phyloP scores from a whole-genome alignment of 192 early-diverging fungal genomes.

The Jimgerdemannia lactiflua region DNA sequence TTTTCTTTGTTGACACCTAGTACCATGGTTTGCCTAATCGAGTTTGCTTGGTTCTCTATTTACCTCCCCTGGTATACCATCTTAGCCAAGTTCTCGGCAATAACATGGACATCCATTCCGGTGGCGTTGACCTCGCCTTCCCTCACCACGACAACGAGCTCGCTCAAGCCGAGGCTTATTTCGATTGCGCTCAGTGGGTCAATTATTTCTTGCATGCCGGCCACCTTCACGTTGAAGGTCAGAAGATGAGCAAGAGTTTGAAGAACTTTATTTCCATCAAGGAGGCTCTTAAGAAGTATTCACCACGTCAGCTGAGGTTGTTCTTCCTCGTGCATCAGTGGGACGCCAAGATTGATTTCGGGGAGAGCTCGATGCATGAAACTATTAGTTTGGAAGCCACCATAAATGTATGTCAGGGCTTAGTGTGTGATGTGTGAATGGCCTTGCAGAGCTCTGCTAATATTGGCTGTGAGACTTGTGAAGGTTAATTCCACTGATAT shows the following conservation, averaged over 20 bases:
- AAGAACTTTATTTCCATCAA: constrained; percentile 98
- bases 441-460: background rate
- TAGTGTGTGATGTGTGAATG: background rate
- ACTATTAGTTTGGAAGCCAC: constrained; percentile 72
- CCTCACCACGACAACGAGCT: constrained; percentile 99
- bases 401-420: constrained; percentile 55
- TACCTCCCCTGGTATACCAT: too few relatives aligned
- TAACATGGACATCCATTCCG: constrained; percentile 92
- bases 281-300: constrained; percentile 79
- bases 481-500: too few relatives aligned
- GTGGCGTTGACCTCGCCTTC: constrained; percentile 94
- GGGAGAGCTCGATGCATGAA: constrained; percentile 70
- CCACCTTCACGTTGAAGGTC: constrained; percentile 92
- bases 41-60: background rate
- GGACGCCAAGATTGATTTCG: constrained; percentile 86
- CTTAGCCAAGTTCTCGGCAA: constrained; percentile 78
- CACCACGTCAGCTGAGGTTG: constrained; percentile 82
- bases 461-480: background rate
- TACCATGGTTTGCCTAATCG: background rate
- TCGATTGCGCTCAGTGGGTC: constrained; percentile 91
- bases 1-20: background rate
- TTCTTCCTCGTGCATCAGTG: constrained; percentile 89
- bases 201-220: constrained; percentile 99
- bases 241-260: constrained; percentile 98
- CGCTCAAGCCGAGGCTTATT: constrained; percentile 93